phyloP scores from a whole-genome alignment of 371 early-diverging fungal genomes.

The Mucor irregularis region DNA sequence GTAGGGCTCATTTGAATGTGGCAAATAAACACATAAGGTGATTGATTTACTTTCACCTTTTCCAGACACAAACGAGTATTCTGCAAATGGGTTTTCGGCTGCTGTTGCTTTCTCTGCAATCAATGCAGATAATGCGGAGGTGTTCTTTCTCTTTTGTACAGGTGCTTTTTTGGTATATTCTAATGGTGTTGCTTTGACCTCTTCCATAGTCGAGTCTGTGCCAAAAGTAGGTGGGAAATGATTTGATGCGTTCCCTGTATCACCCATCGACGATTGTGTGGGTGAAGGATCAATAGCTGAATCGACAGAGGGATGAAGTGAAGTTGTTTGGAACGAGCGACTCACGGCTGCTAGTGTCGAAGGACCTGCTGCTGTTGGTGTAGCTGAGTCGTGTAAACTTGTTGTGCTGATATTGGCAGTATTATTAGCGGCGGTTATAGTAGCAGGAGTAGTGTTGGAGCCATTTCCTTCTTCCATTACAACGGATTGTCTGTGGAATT shows the following conservation, averaged over 20 bases:
- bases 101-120: constrained; percentile 61
- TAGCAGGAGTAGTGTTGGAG: no score
- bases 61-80: constrained; percentile 65
- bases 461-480: no score
- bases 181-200: constrained; percentile 4
- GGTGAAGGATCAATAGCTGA: constrained; percentile 48
- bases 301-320: constrained; percentile 46
- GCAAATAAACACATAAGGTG: constrained; percentile 67
- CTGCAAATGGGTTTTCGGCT: constrained; percentile 75
- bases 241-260: background rate
- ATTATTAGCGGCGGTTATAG: no score
- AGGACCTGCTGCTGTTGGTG: background rate
- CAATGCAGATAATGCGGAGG: constrained; percentile 65
- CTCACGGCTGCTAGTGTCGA: constrained; percentile 21
- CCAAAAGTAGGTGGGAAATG: no score
- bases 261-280: constrained; percentile 31
- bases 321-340: constrained; percentile 26
- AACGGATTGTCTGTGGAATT: no score
- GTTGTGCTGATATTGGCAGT: background rate
- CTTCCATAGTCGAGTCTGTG: no score
- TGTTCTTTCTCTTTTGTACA: background rate
- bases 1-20: constrained; percentile 48
- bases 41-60: constrained; percentile 62
- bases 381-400: background rate
- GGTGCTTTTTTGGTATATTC: constrained; percentile 21